These are phyloP conservation scores for Melampsora americana DNA, from an alignment of 1,284 basidiomycete genomes.

Conservation along the genomic window DNA sequence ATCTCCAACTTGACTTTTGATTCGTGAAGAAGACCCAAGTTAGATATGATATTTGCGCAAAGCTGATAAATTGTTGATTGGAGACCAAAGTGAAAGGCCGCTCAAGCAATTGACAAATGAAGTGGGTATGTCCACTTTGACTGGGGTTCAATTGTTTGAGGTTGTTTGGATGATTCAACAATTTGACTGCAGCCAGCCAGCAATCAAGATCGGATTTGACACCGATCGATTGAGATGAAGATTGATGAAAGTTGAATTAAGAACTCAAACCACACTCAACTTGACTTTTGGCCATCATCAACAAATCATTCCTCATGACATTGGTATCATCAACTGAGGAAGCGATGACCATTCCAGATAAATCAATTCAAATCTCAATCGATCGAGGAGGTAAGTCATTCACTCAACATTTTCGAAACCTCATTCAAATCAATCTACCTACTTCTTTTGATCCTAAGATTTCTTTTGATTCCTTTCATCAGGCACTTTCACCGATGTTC, in stretches of 20 bases:
- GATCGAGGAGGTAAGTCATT: constrained; percentile 48
- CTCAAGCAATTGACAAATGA: too few relatives aligned
- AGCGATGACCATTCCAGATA: constrained; percentile 47
- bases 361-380: constrained; percentile 54
- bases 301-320: neutral
- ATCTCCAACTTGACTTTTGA: too few relatives aligned
- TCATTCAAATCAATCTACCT: neutral
- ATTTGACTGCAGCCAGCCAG: too few relatives aligned
- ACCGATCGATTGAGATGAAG: too few relatives aligned
- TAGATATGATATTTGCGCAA: too few relatives aligned
- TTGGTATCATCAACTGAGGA: neutral
- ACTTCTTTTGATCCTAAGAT: neutral
- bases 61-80: neutral
- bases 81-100: too few relatives aligned
- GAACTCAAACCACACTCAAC: too few relatives aligned
- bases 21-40: neutral
- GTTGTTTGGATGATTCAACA: too few relatives aligned
- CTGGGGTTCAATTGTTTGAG: too few relatives aligned
- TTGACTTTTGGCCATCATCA: neutral
- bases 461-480: neutral
- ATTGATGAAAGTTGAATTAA: too few relatives aligned
- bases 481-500: constrained; percentile 52
- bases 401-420: neutral
- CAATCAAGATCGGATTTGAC: too few relatives aligned
- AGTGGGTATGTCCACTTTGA: too few relatives aligned